Evolutionary conservation across 768 basidiomycete species (phyloP), one percentile per base, ranked within the genome.

Genomic region (Boletus edulis): DNA sequence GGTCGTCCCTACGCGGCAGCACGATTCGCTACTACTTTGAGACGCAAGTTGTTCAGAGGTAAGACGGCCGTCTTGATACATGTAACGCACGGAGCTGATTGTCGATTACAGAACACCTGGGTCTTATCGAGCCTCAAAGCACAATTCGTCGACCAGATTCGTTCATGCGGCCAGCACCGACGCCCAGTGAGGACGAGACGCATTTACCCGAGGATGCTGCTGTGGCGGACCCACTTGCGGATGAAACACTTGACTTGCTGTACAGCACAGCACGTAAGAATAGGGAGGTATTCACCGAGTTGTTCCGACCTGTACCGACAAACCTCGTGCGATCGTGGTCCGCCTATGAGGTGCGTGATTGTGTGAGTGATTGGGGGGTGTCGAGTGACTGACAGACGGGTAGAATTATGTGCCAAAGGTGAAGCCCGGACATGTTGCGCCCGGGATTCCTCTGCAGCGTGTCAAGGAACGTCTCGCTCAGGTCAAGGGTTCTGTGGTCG

Each of bases 271-370:
- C 93, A 17, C 77, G 79, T 55, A 81, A 73, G 73, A 98, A 98
- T 68, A 78, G 91, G 51, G 87, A 90, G 67, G 79, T 94, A 52
- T 96, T 93, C 62, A 86, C 88, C 5, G 90, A 92, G 72, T 63
- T 94, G 31, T 97, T 96, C 78, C 79, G 85, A 39, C 86, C 89
- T n/a, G 83, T 92, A 15, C 93, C 94, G 4, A 87, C 85, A 13
- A 93, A 97, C 72, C 71, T 87, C 27, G 87, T 95, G 47, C 79
- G 85, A 57, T 78, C 79, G 52, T 94, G 91, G 92, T 73, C 79
- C 10, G 81, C 83, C 5, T 96, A 94, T 67, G 85, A 88, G 49
- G 89, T 89, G 49, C 51, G 64, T 67, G 15, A 41, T 82, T 70
- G 52, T 52, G 40, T 9, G 20, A 29, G 31, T 39, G 49, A 44